Evolutionary conservation across 345 rosid species (phyloP).

Genomic region (Salix dunnii): DNA sequence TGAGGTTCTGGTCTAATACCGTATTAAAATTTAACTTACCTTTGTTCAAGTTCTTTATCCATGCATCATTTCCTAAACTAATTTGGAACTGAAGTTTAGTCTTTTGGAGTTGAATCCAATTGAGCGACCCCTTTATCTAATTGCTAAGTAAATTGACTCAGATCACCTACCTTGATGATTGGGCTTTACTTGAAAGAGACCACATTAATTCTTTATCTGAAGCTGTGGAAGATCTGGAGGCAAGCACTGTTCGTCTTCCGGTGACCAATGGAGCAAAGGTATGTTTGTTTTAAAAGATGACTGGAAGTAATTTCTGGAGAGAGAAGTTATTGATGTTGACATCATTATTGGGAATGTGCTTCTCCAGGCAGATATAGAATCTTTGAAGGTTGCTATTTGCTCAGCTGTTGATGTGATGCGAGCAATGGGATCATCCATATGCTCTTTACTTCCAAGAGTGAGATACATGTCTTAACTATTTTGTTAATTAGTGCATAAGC

Average conservation of each 20-base stretch:
- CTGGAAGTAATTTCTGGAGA: slow-evolving; percentile 2
- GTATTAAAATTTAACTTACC: not conserved
- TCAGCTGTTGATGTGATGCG: slow-evolving; percentile 93
- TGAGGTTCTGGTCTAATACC: not conserved
- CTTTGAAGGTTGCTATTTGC: slow-evolving; percentile 72
- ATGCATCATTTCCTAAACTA: not conserved
- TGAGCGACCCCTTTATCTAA: slow-evolving; percentile 19
- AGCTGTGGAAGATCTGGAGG: slow-evolving; percentile 81
- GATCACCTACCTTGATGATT: slow-evolving; percentile 76
- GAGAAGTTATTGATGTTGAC: slow-evolving; percentile 9
- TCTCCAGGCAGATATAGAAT: slow-evolving; percentile 71
- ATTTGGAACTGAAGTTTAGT: not conserved
- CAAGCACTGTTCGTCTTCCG: slow-evolving; percentile 91
- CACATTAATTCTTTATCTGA: slow-evolving; percentile 71
- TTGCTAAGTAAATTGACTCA: slow-evolving; percentile 30
- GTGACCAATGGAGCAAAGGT: slow-evolving; percentile 85
- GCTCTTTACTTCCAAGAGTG: slow-evolving; percentile 67
- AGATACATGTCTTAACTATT: slow-evolving; percentile 18
- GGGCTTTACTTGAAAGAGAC: slow-evolving; percentile 81
- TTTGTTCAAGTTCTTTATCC: not conserved
- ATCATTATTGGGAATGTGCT: slow-evolving; percentile 16
- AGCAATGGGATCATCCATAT: slow-evolving; percentile 74
- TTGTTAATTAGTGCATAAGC: not conserved
- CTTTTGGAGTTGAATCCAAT: not conserved
- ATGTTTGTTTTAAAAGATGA: slow-evolving; percentile 13